A percentile compares a stretch with the other conserved stretches of the same genome.
These are phyloP conservation scores for Brettanomyces naardenensis DNA, from an alignment of 805 yeast genomes.

Conservation along the genomic window DNA sequence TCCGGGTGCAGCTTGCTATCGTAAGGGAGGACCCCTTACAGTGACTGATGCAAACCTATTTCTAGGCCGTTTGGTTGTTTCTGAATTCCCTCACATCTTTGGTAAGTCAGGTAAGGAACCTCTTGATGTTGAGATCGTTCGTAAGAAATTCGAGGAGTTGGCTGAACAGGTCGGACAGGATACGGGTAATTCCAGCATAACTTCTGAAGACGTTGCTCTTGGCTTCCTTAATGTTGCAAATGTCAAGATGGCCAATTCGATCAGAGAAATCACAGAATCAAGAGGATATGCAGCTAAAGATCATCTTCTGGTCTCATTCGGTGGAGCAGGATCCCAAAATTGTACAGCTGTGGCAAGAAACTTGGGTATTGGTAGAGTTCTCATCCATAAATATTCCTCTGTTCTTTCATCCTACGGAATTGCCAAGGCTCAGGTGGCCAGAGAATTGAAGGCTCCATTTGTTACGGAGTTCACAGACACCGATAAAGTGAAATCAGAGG, in stretches of 20 bases:
- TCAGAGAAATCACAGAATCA: conserved; percentile 71
- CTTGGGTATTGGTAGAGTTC: conserved; percentile 54
- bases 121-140: conserved; percentile 48
- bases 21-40: conserved; percentile 78
- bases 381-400: conserved; percentile 71
- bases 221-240: conserved; percentile 78
- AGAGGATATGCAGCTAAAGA: conserved; percentile 57
- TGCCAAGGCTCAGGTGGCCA: conserved; percentile 43
- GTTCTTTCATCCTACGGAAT: conserved; percentile 77
- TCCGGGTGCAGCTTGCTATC: conserved; percentile 82
- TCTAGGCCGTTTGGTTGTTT: conserved; percentile 62
- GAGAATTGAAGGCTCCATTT: conserved; percentile 18
- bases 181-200: conserved; percentile 26
- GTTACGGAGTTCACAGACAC: conserved; percentile 7
- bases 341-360: conserved; percentile 64
- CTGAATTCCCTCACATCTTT: conserved; percentile 68
- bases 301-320: conserved; percentile 69
- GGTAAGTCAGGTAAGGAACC: conserved; percentile 71
- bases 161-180: conserved; percentile 43
- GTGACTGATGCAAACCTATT: conserved; percentile 77
- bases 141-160: conserved; percentile 42
- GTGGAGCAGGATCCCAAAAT: conserved; percentile 89
- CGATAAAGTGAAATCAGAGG: conserved; percentile 15
- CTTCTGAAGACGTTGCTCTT: conserved; percentile 60
- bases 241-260: conserved; percentile 79